These are phyloP conservation scores for Cylindrodendrum hubeiense DNA, from an alignment of 2,329 filamentous ascomycete species.

Conservation along the genomic window DNA sequence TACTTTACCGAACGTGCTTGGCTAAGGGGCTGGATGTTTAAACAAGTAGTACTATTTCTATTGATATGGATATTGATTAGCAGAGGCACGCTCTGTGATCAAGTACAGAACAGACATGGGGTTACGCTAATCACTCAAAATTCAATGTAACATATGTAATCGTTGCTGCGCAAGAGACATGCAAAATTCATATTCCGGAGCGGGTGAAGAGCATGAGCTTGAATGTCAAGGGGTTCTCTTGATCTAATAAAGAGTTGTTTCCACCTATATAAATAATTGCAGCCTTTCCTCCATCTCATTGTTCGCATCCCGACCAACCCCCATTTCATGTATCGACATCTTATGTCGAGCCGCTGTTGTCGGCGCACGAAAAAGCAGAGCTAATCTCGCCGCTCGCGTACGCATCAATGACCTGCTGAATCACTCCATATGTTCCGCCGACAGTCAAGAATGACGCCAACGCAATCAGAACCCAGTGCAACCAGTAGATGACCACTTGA, in stretches of 20 bases:
- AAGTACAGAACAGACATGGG: too few relatives aligned
- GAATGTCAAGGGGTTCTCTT: background rate
- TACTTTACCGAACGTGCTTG: background rate
- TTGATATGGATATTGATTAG: too few relatives aligned
- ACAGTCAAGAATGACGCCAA: conserved; percentile 54
- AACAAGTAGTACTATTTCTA: too few relatives aligned
- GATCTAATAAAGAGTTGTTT: background rate
- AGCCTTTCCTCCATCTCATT: background rate
- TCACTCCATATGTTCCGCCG: conserved; percentile 59
- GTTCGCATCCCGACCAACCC: background rate
- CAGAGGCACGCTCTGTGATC: too few relatives aligned
- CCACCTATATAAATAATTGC: background rate
- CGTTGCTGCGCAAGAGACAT: too few relatives aligned
- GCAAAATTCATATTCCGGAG: too few relatives aligned
- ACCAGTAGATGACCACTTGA: conserved; percentile 46
- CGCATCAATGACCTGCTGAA: conserved; percentile 64
- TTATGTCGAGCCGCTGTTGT: conserved; percentile 49
- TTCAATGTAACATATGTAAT: too few relatives aligned
- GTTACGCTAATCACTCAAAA: too few relatives aligned
- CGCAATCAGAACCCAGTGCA: conserved; percentile 51
- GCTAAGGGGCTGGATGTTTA: background rate
- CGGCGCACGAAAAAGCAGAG: conserved; percentile 61
- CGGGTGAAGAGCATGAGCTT: background rate
- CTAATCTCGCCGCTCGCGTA: conserved; percentile 61
- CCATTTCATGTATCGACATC: background rate